A percentile compares a stretch with the other conserved stretches of the same genome.
These are phyloP conservation scores for Ceratobasidium sp. DNA, from an alignment of 1,284 basidiomycete species.

Conservation along the genomic window DNA sequence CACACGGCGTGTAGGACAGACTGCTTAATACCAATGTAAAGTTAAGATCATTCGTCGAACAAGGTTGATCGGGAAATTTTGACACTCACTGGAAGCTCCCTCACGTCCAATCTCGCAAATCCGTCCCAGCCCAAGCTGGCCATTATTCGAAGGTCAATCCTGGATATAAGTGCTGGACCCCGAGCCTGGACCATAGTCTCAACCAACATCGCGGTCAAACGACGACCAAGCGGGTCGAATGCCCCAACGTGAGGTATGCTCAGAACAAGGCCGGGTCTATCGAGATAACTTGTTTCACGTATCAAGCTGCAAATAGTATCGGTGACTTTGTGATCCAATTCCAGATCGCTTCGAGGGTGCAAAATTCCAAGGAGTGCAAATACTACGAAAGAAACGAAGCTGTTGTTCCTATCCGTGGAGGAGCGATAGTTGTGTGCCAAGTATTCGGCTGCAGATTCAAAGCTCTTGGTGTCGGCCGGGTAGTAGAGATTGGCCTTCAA, in stretches of 20 bases:
- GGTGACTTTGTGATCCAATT: neutral
- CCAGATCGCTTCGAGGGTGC: conserved; percentile 8
- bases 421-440: neutral
- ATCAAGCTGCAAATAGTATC: neutral
- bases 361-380: neutral
- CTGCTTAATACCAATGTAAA: neutral
- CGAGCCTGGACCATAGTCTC: neutral
- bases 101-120: too few species aligned
- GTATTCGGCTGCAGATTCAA: neutral
- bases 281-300: conserved; percentile 3
- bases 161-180: too few species aligned
- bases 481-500: conserved; percentile 1
- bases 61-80: too few species aligned
- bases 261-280: neutral
- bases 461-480: neutral
- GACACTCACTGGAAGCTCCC: too few species aligned
- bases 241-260: neutral
- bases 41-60: too few species aligned
- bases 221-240: neutral
- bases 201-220: neutral
- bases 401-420: neutral
- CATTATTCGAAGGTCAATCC: neutral
- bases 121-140: too few species aligned
- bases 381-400: conserved; percentile 1
- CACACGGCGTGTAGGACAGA: neutral